phyloP scores from a whole-genome alignment of 495 filamentous ascomycete genomes.

The Coniosporium apollinis region DNA sequence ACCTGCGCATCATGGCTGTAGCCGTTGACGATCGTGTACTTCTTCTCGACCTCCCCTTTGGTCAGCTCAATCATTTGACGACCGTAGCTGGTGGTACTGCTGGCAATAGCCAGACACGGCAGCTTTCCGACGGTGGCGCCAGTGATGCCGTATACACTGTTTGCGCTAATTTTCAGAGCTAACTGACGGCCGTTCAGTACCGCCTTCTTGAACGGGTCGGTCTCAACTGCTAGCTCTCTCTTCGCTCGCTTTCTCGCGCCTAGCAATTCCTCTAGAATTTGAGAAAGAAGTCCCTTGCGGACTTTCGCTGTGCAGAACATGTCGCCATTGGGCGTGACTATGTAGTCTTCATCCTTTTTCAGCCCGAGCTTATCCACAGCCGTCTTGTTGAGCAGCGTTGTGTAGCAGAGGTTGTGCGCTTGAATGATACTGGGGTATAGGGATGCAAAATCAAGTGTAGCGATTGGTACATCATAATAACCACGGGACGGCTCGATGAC shows the following conservation, averaged over 20 bases:
- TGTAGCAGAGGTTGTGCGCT: slow-evolving; percentile 97
- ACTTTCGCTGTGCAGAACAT: slow-evolving; percentile 78
- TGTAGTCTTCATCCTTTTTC: slow-evolving; percentile 83
- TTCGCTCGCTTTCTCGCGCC: slow-evolving; percentile 84
- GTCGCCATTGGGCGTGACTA: slow-evolving; percentile 85
- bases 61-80: slow-evolving; percentile 98
- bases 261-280: slow-evolving; percentile 89
- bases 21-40: slow-evolving; percentile 83
- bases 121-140: slow-evolving; percentile 92
- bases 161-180: slow-evolving; percentile 90
- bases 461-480: slow-evolving; percentile 86
- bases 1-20: slow-evolving; percentile 88
- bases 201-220: slow-evolving; percentile 91
- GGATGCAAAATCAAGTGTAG: slow-evolving; percentile 96
- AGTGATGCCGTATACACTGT: slow-evolving; percentile 95
- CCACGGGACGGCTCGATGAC: slow-evolving; percentile 90
- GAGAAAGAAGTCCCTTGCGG: slow-evolving; percentile 80
- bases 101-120: slow-evolving; percentile 87
- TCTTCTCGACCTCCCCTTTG: slow-evolving; percentile 75
- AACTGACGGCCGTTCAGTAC: slow-evolving; percentile 95
- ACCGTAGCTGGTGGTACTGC: slow-evolving; percentile 88
- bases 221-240: slow-evolving; percentile 77
- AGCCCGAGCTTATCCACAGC: slow-evolving; percentile 54
- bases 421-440: slow-evolving; percentile 98
- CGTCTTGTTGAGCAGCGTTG: slow-evolving; percentile 73